Evolutionary conservation across 495 filamentous ascomycete species (phyloP).

Genomic region (Neurospora sp.): DNA sequence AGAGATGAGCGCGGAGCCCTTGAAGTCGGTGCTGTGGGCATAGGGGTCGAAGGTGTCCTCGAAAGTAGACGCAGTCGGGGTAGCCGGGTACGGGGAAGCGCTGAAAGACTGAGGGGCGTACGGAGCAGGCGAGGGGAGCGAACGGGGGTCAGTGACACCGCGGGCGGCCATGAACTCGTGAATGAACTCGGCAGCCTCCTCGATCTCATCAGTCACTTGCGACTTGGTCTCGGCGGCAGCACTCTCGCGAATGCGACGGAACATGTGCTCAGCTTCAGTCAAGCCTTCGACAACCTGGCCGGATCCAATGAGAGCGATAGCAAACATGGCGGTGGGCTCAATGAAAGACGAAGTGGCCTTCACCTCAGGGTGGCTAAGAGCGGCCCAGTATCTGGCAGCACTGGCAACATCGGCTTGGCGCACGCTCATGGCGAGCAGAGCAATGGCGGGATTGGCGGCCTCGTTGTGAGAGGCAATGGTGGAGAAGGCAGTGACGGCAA

Average conservation of each 20-base stretch:
- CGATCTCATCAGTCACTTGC: slow-evolving; percentile 68
- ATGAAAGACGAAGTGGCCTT: slow-evolving; percentile 57
- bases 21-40: slow-evolving; percentile 78
- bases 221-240: slow-evolving; percentile 27
- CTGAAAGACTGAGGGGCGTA: slow-evolving; percentile 18
- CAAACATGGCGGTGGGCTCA: slow-evolving; percentile 79
- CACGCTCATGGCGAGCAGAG: slow-evolving; percentile 75
- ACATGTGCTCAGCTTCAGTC: slow-evolving; percentile 69
- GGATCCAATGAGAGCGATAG: slow-evolving; percentile 68
- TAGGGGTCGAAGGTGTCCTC: slow-evolving; percentile 88
- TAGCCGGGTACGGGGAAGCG: slow-evolving; percentile 28
- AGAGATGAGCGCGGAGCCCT: slow-evolving; percentile 79
- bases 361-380: slow-evolving; percentile 50
- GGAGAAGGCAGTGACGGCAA: slow-evolving; percentile 59
- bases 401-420: slow-evolving; percentile 66
- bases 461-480: slow-evolving; percentile 41
- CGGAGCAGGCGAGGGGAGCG: slow-evolving; percentile 22
- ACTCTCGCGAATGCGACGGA: slow-evolving; percentile 59
- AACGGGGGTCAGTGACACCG: slow-evolving; percentile 36
- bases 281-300: slow-evolving; percentile 70
- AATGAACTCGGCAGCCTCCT: slow-evolving; percentile 77
- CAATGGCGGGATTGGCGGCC: slow-evolving; percentile 58
- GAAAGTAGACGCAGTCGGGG: slow-evolving; percentile 31
- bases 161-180: slow-evolving; percentile 60
- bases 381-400: slow-evolving; percentile 67